phyloP scores from a whole-genome alignment of 306 rosid species.

The Mimosa pudica region DNA sequence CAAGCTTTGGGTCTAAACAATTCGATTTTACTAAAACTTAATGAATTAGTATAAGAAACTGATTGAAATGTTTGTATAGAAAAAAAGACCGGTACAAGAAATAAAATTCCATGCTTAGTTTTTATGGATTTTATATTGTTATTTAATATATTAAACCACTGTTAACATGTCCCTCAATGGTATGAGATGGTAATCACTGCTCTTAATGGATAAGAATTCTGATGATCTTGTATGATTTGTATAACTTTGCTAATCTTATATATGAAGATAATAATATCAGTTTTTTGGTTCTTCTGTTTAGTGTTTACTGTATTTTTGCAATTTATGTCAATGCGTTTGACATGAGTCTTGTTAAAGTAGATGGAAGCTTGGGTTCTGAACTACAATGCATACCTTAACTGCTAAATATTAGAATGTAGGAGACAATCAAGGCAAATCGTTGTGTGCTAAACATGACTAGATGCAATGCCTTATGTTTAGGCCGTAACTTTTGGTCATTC shows the following conservation, averaged over 20 bases:
- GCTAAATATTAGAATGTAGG: neutral
- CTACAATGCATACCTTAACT: neutral
- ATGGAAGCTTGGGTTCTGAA: neutral
- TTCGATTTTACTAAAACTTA: too few relatives aligned
- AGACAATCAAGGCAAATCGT: too few relatives aligned
- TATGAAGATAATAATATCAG: too few relatives aligned
- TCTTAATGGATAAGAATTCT: neutral
- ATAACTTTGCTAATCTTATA: neutral
- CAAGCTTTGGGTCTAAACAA: too few relatives aligned
- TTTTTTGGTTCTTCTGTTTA: neutral
- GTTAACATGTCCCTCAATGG: neutral
- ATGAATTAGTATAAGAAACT: neutral
- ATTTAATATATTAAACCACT: neutral
- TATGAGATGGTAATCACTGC: neutral
- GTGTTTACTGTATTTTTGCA: neutral
- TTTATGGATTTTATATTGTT: neutral
- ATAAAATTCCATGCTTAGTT: neutral
- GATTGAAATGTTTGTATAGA: neutral
- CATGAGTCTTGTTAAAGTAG: neutral
- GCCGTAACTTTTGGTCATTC: conserved; percentile 8
- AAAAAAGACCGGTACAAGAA: neutral
- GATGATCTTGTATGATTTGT: neutral
- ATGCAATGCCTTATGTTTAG: neutral
- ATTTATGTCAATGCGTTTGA: neutral
- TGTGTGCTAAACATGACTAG: neutral